Base-by-base conservation (phyloP, 768 basidiomycete genomes). In the Pisolithus marmoratus region DNA sequence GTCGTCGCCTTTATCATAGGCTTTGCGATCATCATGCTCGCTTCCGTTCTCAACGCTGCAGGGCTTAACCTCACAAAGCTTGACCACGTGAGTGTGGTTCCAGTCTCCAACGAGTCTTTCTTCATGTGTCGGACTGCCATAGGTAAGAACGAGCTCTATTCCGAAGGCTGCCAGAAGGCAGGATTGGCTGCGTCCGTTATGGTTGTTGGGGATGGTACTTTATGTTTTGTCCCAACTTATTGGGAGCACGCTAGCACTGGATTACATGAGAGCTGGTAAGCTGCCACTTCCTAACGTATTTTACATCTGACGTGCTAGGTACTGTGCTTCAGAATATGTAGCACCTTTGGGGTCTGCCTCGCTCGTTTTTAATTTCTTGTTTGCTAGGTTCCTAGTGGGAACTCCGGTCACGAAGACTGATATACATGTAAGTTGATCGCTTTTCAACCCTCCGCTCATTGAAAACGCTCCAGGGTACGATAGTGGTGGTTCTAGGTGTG, bases 61-160 rank as follows among this genome's bases (percentile, higher is more conserved):
- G 94, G 94, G n/a, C 76, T 98, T 38, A 97, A 96, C 64, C 74
- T 97, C 53, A 94, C 92, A 36, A 98, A 97, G 69, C 72, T 95
- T 38, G 94, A 96, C 71, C 92, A 94, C 80, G 84, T 87, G 50
- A 58, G 84, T 73, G 26, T 73, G 26, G 20, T 51, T 54, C 22
- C 26, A 24, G 34, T 14, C 17, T 3, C 45, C 51, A 27, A 44
- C 12, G 14, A 23, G 36, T 8, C 19, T 11, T 37, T 6, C 23
- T 43, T 57, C 23, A 56, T 52, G 12, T 23, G 17, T n/a, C 31
- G 20, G 15, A 2, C 42, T 23, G 22, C 54, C 5, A 37, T 46
- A 87, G 86, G 84, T 87, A 26, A 76, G 85, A 42, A 90, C 86
- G 23, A 86, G 76, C 56, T 73, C 76, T 23, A 72, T 95, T 46